Evolutionary conservation across 1,284 basidiomycete species (phyloP).

Genomic region (Boletus sp.): DNA sequence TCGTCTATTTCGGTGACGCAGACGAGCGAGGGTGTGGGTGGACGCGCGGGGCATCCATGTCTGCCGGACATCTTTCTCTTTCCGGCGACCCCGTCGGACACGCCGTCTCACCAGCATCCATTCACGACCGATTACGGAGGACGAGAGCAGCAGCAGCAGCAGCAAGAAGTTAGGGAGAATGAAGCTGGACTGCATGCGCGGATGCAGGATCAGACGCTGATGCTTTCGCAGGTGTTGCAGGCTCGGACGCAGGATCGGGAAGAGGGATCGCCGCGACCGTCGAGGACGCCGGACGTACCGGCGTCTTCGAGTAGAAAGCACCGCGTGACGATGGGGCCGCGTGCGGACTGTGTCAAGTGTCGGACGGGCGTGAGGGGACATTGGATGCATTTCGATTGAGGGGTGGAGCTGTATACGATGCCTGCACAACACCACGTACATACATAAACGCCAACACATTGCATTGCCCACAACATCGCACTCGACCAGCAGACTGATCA

Average conservation of each 20-base stretch:
- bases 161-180: not conserved
- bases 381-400: constrained; percentile 61
- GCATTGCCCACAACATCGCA: too few relatives aligned
- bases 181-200: not conserved
- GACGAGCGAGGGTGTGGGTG: not conserved
- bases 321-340: constrained; percentile 68
- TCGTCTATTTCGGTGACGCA: constrained; percentile 11
- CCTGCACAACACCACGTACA: too few relatives aligned
- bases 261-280: constrained; percentile 20
- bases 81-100: constrained; percentile 29
- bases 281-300: constrained; percentile 16
- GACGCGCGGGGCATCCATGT: not conserved
- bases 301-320: constrained; percentile 37
- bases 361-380: constrained; percentile 64
- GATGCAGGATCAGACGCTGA: constrained; percentile 6
- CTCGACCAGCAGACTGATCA: too few relatives aligned
- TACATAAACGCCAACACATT: too few relatives aligned
- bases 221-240: not conserved
- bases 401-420: not conserved
- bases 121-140: constrained; percentile 4
- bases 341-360: constrained; percentile 69
- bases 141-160: not conserved
- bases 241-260: constrained; percentile 16
- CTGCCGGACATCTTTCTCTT: constrained; percentile 30
- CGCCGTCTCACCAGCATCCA: constrained; percentile 12